These are phyloP conservation scores for Cladosporium cucumerinum DNA, from an alignment of 2,329 filamentous ascomycete genomes.

Conservation along the genomic window DNA sequence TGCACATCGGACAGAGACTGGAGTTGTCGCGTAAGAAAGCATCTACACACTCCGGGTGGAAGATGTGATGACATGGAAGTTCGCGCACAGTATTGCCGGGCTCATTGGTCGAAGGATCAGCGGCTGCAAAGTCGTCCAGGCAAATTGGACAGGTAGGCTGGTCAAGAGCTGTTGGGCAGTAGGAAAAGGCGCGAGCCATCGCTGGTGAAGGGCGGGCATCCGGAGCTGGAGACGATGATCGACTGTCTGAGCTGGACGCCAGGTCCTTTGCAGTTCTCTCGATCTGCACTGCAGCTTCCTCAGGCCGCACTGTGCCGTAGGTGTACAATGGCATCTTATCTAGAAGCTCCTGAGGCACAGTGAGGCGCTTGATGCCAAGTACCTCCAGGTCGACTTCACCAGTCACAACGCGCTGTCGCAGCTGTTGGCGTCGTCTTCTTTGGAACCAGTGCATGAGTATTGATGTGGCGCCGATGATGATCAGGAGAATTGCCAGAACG, in stretches of 20 bases:
- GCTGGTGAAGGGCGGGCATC: constrained; percentile 18
- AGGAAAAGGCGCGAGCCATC: constrained; percentile 21
- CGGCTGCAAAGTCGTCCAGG: constrained; percentile 67
- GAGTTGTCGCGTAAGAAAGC: constrained; percentile 73
- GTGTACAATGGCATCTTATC: constrained; percentile 74
- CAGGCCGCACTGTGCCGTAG: constrained; percentile 47
- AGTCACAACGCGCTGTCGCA: constrained; percentile 67
- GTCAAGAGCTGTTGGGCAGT: constrained; percentile 44
- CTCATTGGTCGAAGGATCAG: constrained; percentile 16
- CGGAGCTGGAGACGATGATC: constrained; percentile 18
- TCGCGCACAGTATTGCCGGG: constrained; percentile 67
- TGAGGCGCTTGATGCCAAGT: constrained; percentile 77
- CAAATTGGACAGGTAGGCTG: constrained; percentile 91
- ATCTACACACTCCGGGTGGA: constrained; percentile 89
- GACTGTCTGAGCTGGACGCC: constrained; percentile 15
- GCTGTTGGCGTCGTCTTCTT: constrained; percentile 61
- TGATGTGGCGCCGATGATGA: constrained; percentile 65
- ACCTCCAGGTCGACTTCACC: constrained; percentile 85
- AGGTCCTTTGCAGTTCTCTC: constrained; percentile 14
- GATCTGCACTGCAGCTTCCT: neutral
- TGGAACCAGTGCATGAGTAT: constrained; percentile 75
- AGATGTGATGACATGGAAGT: constrained; percentile 86
- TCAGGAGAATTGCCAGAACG: constrained; percentile 67
- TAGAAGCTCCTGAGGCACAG: constrained; percentile 69
- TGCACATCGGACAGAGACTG: constrained; percentile 88